Percentiles rank a stretch among this genome's conserved stretches.
Evolutionary conservation across 805 yeast species (phyloP).

Genomic region (Debaryomyces hansenii): DNA sequence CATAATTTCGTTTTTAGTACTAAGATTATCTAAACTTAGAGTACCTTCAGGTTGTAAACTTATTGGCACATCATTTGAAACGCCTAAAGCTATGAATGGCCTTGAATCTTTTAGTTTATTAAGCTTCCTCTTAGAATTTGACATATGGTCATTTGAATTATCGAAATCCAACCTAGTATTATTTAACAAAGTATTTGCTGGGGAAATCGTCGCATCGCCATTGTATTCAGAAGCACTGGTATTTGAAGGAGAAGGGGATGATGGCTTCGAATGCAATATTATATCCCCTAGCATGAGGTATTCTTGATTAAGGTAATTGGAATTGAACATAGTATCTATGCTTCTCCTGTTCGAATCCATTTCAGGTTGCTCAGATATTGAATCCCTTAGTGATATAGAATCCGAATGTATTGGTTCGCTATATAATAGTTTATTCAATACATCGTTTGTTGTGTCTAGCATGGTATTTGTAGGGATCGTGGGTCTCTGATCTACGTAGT

Average conservation of each 20-base stretch:
- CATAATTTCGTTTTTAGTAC: not conserved
- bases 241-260: conserved; percentile 40
- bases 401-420: conserved; percentile 13
- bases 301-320: conserved; percentile 51
- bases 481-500: not conserved
- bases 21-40: not conserved
- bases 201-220: conserved; percentile 4
- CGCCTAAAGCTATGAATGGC: conserved; percentile 43
- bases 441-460: conserved; percentile 30
- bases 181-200: conserved; percentile 7
- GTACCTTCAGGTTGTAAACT: not conserved
- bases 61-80: not conserved
- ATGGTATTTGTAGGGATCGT: conserved; percentile 12
- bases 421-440: conserved; percentile 21
- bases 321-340: conserved; percentile 26
- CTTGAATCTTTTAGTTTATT: conserved; percentile 24
- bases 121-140: not conserved
- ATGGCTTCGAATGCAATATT: conserved; percentile 38
- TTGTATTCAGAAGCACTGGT: conserved; percentile 18
- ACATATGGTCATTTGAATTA: not conserved
- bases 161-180: conserved; percentile 1
- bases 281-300: conserved; percentile 54
- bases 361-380: conserved; percentile 2
- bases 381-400: conserved; percentile 4
- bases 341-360: not conserved